Evolutionary conservation across 1,139 yeast genomes (phyloP), one percentile per base, ranked within the genome.

Genomic region (Hansenula sp.): DNA sequence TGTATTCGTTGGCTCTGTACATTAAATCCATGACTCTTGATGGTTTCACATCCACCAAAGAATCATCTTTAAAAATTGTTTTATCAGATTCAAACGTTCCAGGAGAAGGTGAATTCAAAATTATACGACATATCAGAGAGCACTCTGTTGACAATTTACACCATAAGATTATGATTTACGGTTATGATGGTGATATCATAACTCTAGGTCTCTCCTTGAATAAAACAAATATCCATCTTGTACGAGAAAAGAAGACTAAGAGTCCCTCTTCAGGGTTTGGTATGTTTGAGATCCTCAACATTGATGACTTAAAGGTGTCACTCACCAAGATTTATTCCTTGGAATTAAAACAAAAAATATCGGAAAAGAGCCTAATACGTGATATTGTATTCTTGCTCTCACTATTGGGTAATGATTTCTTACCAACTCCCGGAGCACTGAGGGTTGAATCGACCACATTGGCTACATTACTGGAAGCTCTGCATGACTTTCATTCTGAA

Each of bases 51-150:
- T 36, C 25, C 44, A n/a, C 18, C 50, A 4, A 52, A 49, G 15
- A 53, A 55, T 2, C 40, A n/a, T 19, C 4, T 4, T 11, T 30
- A 3, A 21, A 21, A 10, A 13, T 88, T 39, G 74, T 87, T 33
- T 73, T 88, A 47, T 81, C 90, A 43, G 94, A 89, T 42, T 91
- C 86, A 46, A 83, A 84, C 42, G 94, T 85, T 8, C 94, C 96
- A 0, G 96, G 96, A 38, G 96, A 89, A 70, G 96, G 96, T 51
- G 96, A 89, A 66, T 96, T 87, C 65, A 89, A 89, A 62, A 84
- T 89, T 55, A 86, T 88, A 93, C 81, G 81, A 49, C 85, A 79
- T 55, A 81, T 89, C 46, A 74, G 93, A 57, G 67, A 8, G 18
- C 13, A 27, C 6, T 4, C 8, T 6, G 11, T 87, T 44, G 70